These are phyloP conservation scores for Neonectria faginata DNA, from an alignment of 2,329 filamentous ascomycete genomes.

Conservation along the genomic window DNA sequence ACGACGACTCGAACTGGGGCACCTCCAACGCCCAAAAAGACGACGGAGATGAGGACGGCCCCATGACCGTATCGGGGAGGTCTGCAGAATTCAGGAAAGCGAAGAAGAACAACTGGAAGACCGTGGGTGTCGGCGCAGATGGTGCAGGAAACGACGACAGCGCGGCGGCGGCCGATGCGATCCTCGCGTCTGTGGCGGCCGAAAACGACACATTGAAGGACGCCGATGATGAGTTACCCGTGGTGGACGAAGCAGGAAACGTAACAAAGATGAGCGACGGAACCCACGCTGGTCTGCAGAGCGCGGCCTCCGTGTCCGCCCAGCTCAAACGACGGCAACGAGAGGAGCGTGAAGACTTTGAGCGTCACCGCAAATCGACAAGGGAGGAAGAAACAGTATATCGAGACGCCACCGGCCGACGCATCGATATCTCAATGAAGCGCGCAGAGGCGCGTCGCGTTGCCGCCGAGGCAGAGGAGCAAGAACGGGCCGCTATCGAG, in stretches of 20 bases:
- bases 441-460: constrained; percentile 82
- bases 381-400: constrained; percentile 86
- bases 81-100: constrained; percentile 76
- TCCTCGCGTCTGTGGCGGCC: constrained; percentile 77
- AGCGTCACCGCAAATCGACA: constrained; percentile 55
- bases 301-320: constrained; percentile 79
- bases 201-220: constrained; percentile 68
- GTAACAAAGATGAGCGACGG: constrained; percentile 85
- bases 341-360: constrained; percentile 69
- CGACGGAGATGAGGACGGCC: constrained; percentile 67
- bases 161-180: constrained; percentile 78
- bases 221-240: constrained; percentile 63
- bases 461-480: constrained; percentile 75
- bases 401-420: constrained; percentile 92
- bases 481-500: constrained; percentile 74
- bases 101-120: constrained; percentile 86
- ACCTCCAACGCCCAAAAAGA: constrained; percentile 53
- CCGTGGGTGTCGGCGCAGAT: constrained; percentile 62
- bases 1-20: constrained; percentile 68
- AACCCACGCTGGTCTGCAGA: constrained; percentile 88
- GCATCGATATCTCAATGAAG: constrained; percentile 93
- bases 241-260: constrained; percentile 58
- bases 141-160: constrained; percentile 54
- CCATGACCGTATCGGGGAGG: constrained; percentile 61
- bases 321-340: constrained; percentile 74